Conservation (phyloP, 208 protist genomes). For the Wallacemonas sp. region DNA sequence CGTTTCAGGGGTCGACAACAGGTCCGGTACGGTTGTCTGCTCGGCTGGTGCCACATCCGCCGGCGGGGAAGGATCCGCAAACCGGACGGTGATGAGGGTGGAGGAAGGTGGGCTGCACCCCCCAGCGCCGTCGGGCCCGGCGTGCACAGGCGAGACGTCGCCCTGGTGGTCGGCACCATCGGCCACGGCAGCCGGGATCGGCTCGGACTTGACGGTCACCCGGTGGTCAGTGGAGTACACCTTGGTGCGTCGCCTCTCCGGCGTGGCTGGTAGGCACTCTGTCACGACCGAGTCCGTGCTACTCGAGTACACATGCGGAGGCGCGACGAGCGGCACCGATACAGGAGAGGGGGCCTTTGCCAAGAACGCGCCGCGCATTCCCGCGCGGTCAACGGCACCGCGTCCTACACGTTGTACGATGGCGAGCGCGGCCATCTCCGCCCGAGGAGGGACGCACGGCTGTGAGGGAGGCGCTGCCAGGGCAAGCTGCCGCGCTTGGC, state of each 20-base stretch:
- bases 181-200: not conserved
- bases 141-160: not conserved
- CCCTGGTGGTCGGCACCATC: not conserved
- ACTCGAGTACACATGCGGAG: not conserved
- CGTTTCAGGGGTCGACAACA: not conserved
- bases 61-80: slow-evolving; percentile 2
- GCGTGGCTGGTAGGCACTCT: not conserved
- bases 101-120: slow-evolving; percentile 10
- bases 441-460: too few relatives aligned
- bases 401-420: slow-evolving; percentile 29
- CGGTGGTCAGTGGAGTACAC: not conserved
- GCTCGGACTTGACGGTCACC: not conserved
- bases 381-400: slow-evolving; percentile 9
- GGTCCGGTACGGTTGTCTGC: not conserved
- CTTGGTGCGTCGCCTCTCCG: slow-evolving; percentile 1
- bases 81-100: not conserved
- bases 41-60: not conserved
- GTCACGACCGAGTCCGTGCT: not conserved
- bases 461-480: too few relatives aligned
- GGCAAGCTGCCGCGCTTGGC: not conserved
- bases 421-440: slow-evolving; percentile 4
- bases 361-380: not conserved
- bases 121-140: too few relatives aligned
- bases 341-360: not conserved
- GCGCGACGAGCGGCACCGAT: not conserved